A percentile compares a stretch with the other conserved stretches of the same genome.
These are phyloP conservation scores for Telfairia occidentalis DNA, from an alignment of 331 rosid genomes.

Conservation along the genomic window DNA sequence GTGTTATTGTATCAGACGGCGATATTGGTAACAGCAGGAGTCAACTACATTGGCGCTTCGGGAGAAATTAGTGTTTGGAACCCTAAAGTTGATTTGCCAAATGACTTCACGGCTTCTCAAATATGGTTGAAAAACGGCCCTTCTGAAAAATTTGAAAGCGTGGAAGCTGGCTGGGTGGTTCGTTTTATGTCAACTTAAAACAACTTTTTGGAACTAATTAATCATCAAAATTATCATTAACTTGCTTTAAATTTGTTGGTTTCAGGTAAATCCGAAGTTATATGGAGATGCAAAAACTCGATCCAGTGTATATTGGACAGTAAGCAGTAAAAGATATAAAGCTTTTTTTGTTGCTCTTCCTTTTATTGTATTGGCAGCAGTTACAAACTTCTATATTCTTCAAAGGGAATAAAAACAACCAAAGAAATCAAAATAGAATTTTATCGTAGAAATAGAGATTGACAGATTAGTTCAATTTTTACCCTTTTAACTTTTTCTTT, in stretches of 20 bases:
- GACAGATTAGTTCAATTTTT: no score
- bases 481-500: no score
- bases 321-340: no score
- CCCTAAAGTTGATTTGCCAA: conserved; percentile 28
- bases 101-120: conserved; percentile 54
- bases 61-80: conserved; percentile 52
- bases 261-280: conserved; percentile 46
- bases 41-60: conserved; percentile 35
- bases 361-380: no score
- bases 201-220: background rate
- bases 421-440: no score
- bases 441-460: no score
- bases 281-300: conserved; percentile 36
- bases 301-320: conserved; percentile 45
- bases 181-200: background rate
- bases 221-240: background rate
- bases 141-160: conserved; percentile 30
- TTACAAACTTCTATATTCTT: no score
- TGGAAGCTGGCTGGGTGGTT: conserved; percentile 63
- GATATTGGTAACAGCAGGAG: conserved; percentile 28
- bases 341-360: no score
- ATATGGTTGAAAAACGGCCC: conserved; percentile 37
- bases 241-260: background rate
- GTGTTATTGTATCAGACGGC: conserved; percentile 24
- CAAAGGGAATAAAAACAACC: no score